A percentile compares a stretch with the other conserved stretches of the same genome.
These are phyloP conservation scores for Podospora pseudopauciseta DNA, from an alignment of 495 filamentous ascomycete genomes.

Conservation along the genomic window DNA sequence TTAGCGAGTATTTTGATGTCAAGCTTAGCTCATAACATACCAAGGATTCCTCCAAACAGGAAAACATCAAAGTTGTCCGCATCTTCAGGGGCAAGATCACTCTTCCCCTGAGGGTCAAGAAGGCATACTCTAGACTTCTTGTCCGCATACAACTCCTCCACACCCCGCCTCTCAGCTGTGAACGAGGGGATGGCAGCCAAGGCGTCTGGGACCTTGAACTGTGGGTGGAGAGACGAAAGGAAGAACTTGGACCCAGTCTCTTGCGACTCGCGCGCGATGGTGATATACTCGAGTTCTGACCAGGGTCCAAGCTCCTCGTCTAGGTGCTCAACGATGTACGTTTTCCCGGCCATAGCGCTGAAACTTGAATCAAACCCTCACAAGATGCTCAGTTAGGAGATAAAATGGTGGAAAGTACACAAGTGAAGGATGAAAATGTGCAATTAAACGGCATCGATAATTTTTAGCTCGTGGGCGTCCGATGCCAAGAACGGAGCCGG, in stretches of 20 bases:
- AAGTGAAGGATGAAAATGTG: not conserved
- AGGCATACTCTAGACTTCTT: slow-evolving; percentile 69
- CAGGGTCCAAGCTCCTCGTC: slow-evolving; percentile 91
- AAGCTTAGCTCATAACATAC: slow-evolving; percentile 46
- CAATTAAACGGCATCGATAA: not conserved
- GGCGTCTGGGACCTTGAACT: slow-evolving; percentile 61
- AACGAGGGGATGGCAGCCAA: slow-evolving; percentile 59
- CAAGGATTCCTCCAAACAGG: slow-evolving; percentile 92
- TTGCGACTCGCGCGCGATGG: slow-evolving; percentile 77
- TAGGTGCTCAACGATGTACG: slow-evolving; percentile 88
- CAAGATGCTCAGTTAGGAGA: not conserved
- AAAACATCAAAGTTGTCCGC: slow-evolving; percentile 81
- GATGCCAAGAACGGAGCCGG: slow-evolving; percentile 20
- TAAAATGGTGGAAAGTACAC: not conserved
- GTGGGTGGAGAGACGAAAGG: slow-evolving; percentile 73
- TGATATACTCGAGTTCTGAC: slow-evolving; percentile 86
- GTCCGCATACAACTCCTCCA: slow-evolving; percentile 72
- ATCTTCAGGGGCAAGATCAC: slow-evolving; percentile 80
- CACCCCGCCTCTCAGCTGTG: slow-evolving; percentile 62
- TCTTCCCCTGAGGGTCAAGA: slow-evolving; percentile 76
- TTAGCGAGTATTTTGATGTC: not conserved
- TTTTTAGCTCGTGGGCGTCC: slow-evolving; percentile 15
- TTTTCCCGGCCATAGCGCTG: slow-evolving; percentile 41
- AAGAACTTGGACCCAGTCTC: slow-evolving; percentile 65
- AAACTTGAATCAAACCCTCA: not conserved